These are phyloP conservation scores for Neurospora sp. DNA, from an alignment of 495 filamentous ascomycete genomes.

Conservation along the genomic window DNA sequence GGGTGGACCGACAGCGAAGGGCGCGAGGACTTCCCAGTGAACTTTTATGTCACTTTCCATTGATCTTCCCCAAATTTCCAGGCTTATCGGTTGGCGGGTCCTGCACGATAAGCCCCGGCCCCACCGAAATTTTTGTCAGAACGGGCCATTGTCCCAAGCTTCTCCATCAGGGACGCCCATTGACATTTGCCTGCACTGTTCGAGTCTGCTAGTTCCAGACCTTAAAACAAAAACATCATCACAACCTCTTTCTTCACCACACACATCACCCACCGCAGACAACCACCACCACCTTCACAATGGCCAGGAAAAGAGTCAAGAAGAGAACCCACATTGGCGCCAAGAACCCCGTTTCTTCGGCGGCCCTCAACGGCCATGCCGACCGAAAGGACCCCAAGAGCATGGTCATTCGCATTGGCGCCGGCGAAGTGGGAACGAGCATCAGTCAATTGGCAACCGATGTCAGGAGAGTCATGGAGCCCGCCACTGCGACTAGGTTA, in stretches of 20 bases:
- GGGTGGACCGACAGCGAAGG: neutral
- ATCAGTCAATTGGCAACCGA: constrained; percentile 88
- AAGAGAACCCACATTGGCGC: constrained; percentile 78
- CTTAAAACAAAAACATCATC: constrained; percentile 1
- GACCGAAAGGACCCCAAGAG: constrained; percentile 67
- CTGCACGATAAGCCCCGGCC: constrained; percentile 16
- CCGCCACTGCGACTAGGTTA: constrained; percentile 77
- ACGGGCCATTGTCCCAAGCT: neutral
- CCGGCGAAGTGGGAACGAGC: constrained; percentile 83
- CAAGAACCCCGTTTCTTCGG: constrained; percentile 41
- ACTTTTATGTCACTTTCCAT: neutral
- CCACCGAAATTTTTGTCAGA: constrained; percentile 19
- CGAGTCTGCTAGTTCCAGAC: neutral
- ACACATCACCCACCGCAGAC: neutral
- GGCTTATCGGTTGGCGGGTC: constrained; percentile 7
- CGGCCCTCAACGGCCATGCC: constrained; percentile 28
- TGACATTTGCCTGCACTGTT: neutral
- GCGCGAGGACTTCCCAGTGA: neutral
- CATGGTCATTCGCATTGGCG: constrained; percentile 97
- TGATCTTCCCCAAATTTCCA: constrained; percentile 1
- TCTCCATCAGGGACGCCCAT: neutral
- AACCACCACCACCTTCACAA: constrained; percentile 22
- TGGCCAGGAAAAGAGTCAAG: constrained; percentile 78
- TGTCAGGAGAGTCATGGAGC: constrained; percentile 90
- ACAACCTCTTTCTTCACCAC: neutral